phyloP scores from a whole-genome alignment of 2,329 filamentous ascomycete genomes.

The Phialemonium atrogriseum region DNA sequence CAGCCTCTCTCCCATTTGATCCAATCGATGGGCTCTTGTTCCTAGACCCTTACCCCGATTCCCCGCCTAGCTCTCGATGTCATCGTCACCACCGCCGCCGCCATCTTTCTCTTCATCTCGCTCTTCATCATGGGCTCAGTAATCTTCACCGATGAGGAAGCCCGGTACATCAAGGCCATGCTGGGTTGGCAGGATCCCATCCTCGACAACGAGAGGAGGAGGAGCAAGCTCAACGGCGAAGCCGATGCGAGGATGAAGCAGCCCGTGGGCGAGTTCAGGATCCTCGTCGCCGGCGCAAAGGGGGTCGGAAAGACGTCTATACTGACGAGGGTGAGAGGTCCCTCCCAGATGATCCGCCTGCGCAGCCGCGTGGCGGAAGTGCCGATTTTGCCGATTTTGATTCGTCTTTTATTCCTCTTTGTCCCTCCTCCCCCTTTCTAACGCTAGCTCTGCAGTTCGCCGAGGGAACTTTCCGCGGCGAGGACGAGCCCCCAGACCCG shows the following conservation, averaged over 20 bases:
- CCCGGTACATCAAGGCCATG: conserved; percentile 29
- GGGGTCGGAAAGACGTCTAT: conserved; percentile 33
- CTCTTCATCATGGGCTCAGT: conserved; percentile 18
- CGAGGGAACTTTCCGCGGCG: conserved; percentile 17
- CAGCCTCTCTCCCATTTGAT: too few relatives aligned
- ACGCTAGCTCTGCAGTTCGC: conserved; percentile 21
- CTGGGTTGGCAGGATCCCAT: conserved; percentile 27
- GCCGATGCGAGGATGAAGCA: conserved; percentile 8
- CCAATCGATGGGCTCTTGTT: background rate
- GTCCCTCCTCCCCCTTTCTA: background rate
- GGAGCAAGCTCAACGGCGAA: conserved; percentile 4
- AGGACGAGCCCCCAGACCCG: conserved; percentile 14
- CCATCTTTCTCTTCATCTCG: background rate
- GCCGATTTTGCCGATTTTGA: too few relatives aligned
- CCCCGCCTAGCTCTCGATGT: background rate
- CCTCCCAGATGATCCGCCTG: too few relatives aligned
- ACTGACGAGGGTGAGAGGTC: conserved; percentile 26
- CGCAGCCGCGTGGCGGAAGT: too few relatives aligned
- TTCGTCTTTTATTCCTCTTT: background rate
- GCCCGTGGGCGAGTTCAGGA: conserved; percentile 25
- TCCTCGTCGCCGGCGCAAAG: conserved; percentile 29
- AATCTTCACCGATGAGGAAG: conserved; percentile 30
- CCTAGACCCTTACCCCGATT: background rate
- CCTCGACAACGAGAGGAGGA: conserved; percentile 14
- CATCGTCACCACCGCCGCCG: background rate